phyloP scores from a whole-genome alignment of 495 filamentous ascomycete genomes.

The Chaetomidium leptoderma region DNA sequence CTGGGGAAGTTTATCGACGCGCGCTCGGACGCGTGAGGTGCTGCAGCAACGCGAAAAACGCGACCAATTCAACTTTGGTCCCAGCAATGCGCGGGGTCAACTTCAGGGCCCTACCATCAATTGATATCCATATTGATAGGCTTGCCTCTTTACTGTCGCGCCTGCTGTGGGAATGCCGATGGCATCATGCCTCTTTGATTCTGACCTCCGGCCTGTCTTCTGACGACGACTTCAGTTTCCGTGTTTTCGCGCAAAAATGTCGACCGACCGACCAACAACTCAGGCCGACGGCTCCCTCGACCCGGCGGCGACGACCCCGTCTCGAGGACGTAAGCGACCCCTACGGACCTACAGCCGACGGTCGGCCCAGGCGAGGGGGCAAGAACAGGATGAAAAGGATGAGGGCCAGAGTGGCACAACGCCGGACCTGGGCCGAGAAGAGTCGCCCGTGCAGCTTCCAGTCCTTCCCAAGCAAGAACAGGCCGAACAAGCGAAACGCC shows the following conservation, averaged over 20 bases:
- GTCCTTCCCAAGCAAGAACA: background rate
- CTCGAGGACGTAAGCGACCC: slow-evolving; percentile 30
- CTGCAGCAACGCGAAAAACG: background rate
- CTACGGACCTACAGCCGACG: slow-evolving; percentile 46
- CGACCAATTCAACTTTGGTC: background rate
- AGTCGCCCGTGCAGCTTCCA: background rate
- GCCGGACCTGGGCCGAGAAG: background rate
- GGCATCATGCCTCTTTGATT: background rate
- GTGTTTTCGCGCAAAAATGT: background rate
- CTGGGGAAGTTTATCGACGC: background rate
- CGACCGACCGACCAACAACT: slow-evolving; percentile 1
- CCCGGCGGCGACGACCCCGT: background rate
- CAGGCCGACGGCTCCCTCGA: background rate
- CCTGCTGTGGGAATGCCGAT: background rate
- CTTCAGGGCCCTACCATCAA: background rate
- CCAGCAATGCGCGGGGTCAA: background rate
- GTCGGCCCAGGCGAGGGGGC: slow-evolving; percentile 22
- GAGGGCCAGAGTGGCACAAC: background rate
- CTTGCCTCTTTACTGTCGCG: background rate
- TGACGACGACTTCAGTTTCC: background rate
- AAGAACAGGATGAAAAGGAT: slow-evolving; percentile 10
- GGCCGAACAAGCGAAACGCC: slow-evolving; percentile 8
- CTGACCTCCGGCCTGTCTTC: background rate
- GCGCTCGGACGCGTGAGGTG: slow-evolving; percentile 7
- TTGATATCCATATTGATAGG: background rate